Evolutionary conservation across 2,329 filamentous ascomycete species (phyloP).

Genomic region (Esteya vermicola): DNA sequence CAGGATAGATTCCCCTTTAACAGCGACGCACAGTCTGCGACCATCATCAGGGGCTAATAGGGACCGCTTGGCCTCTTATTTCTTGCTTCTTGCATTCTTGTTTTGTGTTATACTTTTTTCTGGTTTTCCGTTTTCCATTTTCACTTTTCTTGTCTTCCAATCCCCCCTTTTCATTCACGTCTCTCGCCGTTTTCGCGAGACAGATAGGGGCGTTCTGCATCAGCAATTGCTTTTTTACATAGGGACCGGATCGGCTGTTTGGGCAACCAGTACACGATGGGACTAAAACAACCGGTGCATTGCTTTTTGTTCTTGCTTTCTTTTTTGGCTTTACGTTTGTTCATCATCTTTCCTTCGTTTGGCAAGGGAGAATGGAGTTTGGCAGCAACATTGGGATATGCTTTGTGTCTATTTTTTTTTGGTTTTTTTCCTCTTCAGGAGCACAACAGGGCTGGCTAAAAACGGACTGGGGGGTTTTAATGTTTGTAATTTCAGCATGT

Average conservation of each 20-base stretch:
- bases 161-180: neutral
- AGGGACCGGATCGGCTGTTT: too few relatives aligned
- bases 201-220: too few relatives aligned
- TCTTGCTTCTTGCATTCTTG: neutral
- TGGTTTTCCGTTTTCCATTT: too few relatives aligned
- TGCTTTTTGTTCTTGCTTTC: neutral
- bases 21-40: slow-evolving; percentile 32
- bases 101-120: neutral
- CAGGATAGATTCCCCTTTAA: slow-evolving; percentile 34
- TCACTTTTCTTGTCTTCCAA: neutral
- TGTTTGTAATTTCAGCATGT: too few relatives aligned
- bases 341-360: neutral
- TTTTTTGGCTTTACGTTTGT: neutral
- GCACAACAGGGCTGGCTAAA: too few relatives aligned
- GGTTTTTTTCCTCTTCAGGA: too few relatives aligned
- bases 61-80: neutral
- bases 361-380: neutral
- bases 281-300: too few relatives aligned
- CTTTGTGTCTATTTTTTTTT: neutral
- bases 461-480: too few relatives aligned
- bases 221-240: too few relatives aligned
- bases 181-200: neutral
- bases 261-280: too few relatives aligned
- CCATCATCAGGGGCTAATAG: slow-evolving; percentile 27
- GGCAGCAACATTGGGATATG: neutral